These are phyloP conservation scores for Clavispora santaluciae DNA, from an alignment of 805 yeast species.

Conservation along the genomic window DNA sequence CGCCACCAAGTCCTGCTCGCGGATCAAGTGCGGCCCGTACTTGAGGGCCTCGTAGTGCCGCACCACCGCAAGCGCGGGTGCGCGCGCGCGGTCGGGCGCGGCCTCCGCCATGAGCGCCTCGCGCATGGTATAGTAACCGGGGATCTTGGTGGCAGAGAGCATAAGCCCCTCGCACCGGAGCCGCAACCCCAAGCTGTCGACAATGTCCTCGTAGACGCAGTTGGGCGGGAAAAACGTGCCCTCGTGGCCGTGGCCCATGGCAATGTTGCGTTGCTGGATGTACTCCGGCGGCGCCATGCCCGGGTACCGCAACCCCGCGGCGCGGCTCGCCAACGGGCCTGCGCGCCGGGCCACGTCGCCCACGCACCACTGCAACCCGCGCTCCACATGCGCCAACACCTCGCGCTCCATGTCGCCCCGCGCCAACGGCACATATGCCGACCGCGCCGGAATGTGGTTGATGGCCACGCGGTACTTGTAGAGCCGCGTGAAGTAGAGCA, in stretches of 20 bases:
- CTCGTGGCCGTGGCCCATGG: slow-evolving; percentile 16
- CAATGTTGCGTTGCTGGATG: slow-evolving; percentile 28
- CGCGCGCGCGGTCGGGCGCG: background rate
- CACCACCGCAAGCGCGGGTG: slow-evolving; percentile 20
- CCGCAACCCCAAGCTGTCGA: slow-evolving; percentile 57
- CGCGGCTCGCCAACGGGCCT: slow-evolving; percentile 28
- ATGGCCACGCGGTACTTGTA: slow-evolving; percentile 52
- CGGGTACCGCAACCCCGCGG: slow-evolving; percentile 29
- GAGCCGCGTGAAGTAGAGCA: slow-evolving; percentile 56
- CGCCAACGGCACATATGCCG: slow-evolving; percentile 65
- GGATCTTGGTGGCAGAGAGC: slow-evolving; percentile 31
- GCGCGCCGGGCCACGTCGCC: slow-evolving; percentile 29
- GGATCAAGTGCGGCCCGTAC: slow-evolving; percentile 59
- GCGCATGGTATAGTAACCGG: slow-evolving; percentile 36
- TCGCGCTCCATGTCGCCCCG: slow-evolving; percentile 39
- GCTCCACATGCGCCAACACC: slow-evolving; percentile 22
- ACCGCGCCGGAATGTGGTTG: slow-evolving; percentile 63
- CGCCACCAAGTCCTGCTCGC: slow-evolving; percentile 53
- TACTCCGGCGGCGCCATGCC: slow-evolving; percentile 40
- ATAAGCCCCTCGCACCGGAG: slow-evolving; percentile 45
- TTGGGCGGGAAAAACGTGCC: slow-evolving; percentile 23
- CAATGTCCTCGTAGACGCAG: slow-evolving; percentile 47
- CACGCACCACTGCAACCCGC: slow-evolving; percentile 23
- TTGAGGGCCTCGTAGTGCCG: slow-evolving; percentile 61
- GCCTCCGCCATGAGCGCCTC: slow-evolving; percentile 29